phyloP scores from a whole-genome alignment of 1,284 basidiomycete genomes.

The Violaceomyces palustris region DNA sequence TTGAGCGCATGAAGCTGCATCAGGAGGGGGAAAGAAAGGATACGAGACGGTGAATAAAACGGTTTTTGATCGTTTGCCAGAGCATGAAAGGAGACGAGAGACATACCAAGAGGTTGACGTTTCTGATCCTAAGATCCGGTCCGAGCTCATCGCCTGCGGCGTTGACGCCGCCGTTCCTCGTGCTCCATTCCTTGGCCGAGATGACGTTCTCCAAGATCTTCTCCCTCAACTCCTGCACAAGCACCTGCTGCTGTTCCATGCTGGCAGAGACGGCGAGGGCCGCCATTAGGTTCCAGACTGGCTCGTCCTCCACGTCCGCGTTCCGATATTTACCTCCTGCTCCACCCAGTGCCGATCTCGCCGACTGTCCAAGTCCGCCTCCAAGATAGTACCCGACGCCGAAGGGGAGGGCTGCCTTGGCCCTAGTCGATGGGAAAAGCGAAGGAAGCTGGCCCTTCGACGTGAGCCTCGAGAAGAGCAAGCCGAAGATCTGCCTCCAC shows the following conservation, averaged over 20 bases:
- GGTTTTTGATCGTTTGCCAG: background rate
- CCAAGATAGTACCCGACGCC: slow-evolving; percentile 55
- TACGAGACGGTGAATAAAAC: too few species aligned
- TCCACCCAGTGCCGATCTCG: slow-evolving; percentile 6
- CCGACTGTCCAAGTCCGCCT: slow-evolving; percentile 25
- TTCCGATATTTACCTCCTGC: slow-evolving; percentile 37
- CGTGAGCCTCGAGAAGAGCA: slow-evolving; percentile 74
- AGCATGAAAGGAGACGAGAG: background rate
- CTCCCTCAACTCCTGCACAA: slow-evolving; percentile 81
- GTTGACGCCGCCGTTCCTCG: slow-evolving; percentile 16
- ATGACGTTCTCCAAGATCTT: slow-evolving; percentile 84
- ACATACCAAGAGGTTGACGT: slow-evolving; percentile 45
- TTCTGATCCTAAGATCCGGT: slow-evolving; percentile 39
- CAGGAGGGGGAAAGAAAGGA: background rate
- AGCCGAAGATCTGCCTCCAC: slow-evolving; percentile 69
- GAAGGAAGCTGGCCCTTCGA: slow-evolving; percentile 60
- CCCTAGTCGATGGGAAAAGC: slow-evolving; percentile 85
- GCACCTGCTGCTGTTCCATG: slow-evolving; percentile 74
- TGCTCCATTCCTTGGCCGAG: slow-evolving; percentile 59
- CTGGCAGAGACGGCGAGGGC: slow-evolving; percentile 79
- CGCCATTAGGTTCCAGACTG: slow-evolving; percentile 85
- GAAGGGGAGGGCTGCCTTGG: slow-evolving; percentile 59
- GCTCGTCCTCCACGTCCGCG: slow-evolving; percentile 75
- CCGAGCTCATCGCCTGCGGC: slow-evolving; percentile 3
- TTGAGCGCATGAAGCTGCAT: slow-evolving; percentile 44